Conservation (phyloP, 169 alveolate species). For the Plasmodium blacklocki region DNA sequence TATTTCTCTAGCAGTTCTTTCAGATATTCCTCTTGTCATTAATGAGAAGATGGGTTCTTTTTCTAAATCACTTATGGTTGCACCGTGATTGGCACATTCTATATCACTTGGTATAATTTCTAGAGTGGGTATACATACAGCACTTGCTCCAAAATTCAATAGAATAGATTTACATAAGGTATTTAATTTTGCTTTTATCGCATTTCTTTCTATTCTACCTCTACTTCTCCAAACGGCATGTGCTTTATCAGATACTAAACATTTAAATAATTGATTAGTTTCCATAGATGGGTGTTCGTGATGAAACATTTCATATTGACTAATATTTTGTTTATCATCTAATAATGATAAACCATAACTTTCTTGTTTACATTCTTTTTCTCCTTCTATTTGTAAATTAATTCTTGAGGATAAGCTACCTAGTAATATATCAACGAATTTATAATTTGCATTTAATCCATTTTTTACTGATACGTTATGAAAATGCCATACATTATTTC, state of each 20-base stretch:
- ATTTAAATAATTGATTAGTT: conserved; percentile 78
- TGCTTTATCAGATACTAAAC: conserved; percentile 79
- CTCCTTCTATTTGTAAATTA: conserved; percentile 79
- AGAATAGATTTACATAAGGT: conserved; percentile 77
- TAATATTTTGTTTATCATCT: conserved; percentile 63
- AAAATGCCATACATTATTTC: conserved; percentile 71
- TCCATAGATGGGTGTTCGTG: conserved; percentile 77
- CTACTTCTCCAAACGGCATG: conserved; percentile 83
- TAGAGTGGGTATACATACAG: conserved; percentile 81
- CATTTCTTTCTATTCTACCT: conserved; percentile 79
- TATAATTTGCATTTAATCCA: conserved; percentile 66
- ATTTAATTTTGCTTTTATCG: conserved; percentile 77
- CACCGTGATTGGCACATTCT: conserved; percentile 81
- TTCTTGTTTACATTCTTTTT: conserved; percentile 53
- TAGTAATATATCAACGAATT: conserved; percentile 62
- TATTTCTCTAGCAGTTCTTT: conserved; percentile 59
- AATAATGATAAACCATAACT: conserved; percentile 63
- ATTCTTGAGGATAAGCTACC: conserved; percentile 79
- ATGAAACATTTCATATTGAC: conserved; percentile 82
- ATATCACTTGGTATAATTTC: conserved; percentile 82
- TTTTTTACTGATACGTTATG: conserved; percentile 80
- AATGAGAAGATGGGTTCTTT: conserved; percentile 79
- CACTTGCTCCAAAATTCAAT: conserved; percentile 80
- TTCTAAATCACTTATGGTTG: conserved; percentile 81
- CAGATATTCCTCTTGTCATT: conserved; percentile 79